phyloP scores from a whole-genome alignment of 2,329 filamentous ascomycete species.

The Neopestalotiopsis rosae region DNA sequence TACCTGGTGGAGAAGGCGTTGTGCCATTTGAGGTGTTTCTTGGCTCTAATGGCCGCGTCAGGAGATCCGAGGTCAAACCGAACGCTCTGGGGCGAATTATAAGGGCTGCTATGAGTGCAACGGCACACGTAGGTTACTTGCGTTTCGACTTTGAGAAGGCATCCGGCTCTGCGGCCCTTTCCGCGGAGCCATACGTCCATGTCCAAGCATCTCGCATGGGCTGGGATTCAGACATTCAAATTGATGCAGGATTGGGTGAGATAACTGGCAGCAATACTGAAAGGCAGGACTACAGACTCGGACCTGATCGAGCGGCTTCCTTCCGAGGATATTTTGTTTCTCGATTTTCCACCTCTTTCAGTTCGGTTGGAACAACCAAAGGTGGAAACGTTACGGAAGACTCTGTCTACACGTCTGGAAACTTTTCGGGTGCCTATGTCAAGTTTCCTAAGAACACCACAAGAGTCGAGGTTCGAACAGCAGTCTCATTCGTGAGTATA shows the following conservation, averaged over 20 bases:
- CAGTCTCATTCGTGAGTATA: constrained; percentile 51
- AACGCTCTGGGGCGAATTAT: constrained; percentile 22
- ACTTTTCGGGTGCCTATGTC: constrained; percentile 44
- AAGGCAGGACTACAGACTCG: constrained; percentile 50
- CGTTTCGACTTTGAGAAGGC: constrained; percentile 42
- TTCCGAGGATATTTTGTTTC: constrained; percentile 54
- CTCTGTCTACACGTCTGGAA: constrained; percentile 33
- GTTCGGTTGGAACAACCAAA: constrained; percentile 40
- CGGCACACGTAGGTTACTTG: constrained; percentile 47
- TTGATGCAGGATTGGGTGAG: constrained; percentile 42
- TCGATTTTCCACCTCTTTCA: constrained; percentile 49
- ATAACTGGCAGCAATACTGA: constrained; percentile 50
- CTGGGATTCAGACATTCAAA: constrained; percentile 30
- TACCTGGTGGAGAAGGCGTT: constrained; percentile 45
- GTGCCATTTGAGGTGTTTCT: constrained; percentile 40
- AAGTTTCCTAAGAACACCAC: constrained; percentile 37
- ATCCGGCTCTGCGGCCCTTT: neutral
- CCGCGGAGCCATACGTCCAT: neutral
- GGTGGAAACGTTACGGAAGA: constrained; percentile 34
- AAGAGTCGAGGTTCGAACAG: constrained; percentile 50
- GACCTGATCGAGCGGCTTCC: constrained; percentile 44
- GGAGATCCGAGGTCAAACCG: constrained; percentile 26
- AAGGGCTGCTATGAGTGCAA: constrained; percentile 44
- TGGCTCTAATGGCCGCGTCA: constrained; percentile 46
- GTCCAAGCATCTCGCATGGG: constrained; percentile 1